A percentile compares a stretch with the other conserved stretches of the same genome.
These are phyloP conservation scores for Geopyxis carbonaria DNA, from an alignment of 495 filamentous ascomycete species.

Conservation along the genomic window DNA sequence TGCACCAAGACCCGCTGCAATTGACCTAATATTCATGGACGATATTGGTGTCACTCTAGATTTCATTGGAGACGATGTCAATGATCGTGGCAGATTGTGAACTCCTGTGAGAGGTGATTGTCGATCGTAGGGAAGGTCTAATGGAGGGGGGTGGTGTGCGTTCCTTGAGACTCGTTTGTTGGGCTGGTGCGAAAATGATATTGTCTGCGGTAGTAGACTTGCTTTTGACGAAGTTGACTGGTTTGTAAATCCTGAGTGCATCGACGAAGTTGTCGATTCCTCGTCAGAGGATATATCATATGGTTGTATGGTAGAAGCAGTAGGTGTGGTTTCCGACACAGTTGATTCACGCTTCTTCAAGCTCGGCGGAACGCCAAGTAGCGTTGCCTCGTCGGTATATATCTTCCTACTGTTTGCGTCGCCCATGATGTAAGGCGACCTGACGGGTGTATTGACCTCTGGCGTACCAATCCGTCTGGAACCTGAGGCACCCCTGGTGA, in stretches of 20 bases:
- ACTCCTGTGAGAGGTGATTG: constrained; percentile 1
- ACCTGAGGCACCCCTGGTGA: constrained; percentile 23
- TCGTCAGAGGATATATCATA: constrained; percentile 24
- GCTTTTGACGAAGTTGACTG: background rate
- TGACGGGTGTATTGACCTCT: too few relatives aligned
- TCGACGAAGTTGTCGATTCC: constrained; percentile 11
- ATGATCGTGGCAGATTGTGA: background rate
- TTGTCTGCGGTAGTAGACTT: constrained; percentile 1
- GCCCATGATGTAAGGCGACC: too few relatives aligned
- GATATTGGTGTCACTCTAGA: too few relatives aligned
- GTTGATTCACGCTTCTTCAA: too few relatives aligned
- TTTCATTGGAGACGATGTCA: constrained; percentile 19
- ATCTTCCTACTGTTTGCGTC: too few relatives aligned
- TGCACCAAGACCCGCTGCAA: too few relatives aligned
- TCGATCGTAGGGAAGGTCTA: background rate
- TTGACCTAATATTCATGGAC: too few relatives aligned
- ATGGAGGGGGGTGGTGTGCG: background rate
- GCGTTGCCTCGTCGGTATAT: too few relatives aligned
- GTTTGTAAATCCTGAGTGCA: constrained; percentile 2
- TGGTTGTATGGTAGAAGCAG: too few relatives aligned
- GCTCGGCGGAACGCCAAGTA: too few relatives aligned
- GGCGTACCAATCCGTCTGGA: constrained; percentile 20
- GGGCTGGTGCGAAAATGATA: background rate
- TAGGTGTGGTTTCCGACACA: too few relatives aligned
- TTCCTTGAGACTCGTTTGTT: background rate